Evolutionary conservation across 371 early-diverging fungal species (phyloP), one percentile per base, ranked within the genome.

Genomic region (Phascolomyces articulosus): DNA sequence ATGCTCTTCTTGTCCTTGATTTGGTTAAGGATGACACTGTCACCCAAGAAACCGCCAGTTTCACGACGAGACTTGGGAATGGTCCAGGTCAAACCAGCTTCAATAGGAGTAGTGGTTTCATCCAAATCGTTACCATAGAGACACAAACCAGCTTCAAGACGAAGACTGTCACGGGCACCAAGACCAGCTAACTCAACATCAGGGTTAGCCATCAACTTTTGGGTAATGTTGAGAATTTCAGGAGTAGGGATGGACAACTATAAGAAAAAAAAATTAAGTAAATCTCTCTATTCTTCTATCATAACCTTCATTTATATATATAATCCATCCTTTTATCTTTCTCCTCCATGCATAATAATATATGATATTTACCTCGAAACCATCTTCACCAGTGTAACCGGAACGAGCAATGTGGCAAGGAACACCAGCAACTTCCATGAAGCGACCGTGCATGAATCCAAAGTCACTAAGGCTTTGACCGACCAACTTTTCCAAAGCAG

Each of bases 351-450:
- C 11, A 34, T 31, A 31, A 31, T 56, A 21, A 29, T 60, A n/a
- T 56, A 38, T 57, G 38, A 8, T 20, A 58, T 64, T 57, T 71
- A 93, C 92, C 86, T 98, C 99, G 72, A 98, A 98, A n/a, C 99
- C 99, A 78, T 98, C 99, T 79, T 98, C 99, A 57, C 99, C 99
- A 60, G 99, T 98, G 83, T 98, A 98, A 23, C 99, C 99, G 34
- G 94, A 96, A 44, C 99, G 91, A 40, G 98, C 93, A 31, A 97
- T 89, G 68, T 96, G 96, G 71, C 91, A 91, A 13, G 87, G 86
- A 24, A 93, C 83, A 58, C 95, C 95, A 53, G 82, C 85, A 59
- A 98, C 75, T 6, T 88, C 87, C 74, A 96, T 74, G 63, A 75
- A 67, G 58, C 85, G 80, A 15, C 90, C 91, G 24, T 90, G 88